Evolutionary conservation across 2,329 filamentous ascomycete species (phyloP).

Genomic region (Neurospora crassa): DNA sequence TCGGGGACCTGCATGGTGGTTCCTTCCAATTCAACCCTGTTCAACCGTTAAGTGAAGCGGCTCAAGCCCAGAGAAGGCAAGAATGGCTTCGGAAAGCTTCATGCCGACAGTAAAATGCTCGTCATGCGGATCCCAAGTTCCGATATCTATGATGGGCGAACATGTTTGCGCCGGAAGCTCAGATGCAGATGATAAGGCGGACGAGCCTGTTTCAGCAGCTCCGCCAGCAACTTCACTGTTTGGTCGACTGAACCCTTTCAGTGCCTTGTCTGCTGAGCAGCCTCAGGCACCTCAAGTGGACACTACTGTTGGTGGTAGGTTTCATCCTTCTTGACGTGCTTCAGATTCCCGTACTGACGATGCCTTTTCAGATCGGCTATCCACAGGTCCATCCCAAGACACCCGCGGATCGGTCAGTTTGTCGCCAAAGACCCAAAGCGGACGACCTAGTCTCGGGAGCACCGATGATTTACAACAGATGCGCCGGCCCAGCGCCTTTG

Average conservation of each 20-base stretch:
- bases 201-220: constrained; percentile 22
- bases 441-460: constrained; percentile 31
- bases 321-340: background rate
- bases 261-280: constrained; percentile 22
- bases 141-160: constrained; percentile 79
- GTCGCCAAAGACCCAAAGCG: constrained; percentile 52
- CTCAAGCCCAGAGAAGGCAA: constrained; percentile 32
- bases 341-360: constrained; percentile 22
- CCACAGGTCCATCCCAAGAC: constrained; percentile 44
- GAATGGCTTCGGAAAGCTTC: constrained; percentile 49
- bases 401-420: constrained; percentile 53
- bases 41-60: constrained; percentile 5
- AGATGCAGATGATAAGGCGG: constrained; percentile 36
- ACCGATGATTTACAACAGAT: constrained; percentile 34
- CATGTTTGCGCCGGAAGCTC: constrained; percentile 54
- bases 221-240: constrained; percentile 26
- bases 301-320: constrained; percentile 43
- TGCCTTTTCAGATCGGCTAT: constrained; percentile 39
- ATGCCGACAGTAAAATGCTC: constrained; percentile 85
- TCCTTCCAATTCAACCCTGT: background rate
- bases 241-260: constrained; percentile 29
- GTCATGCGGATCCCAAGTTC: constrained; percentile 64
- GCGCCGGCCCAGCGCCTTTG: constrained; percentile 24
- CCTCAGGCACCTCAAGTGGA: constrained; percentile 38
- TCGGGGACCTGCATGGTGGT: constrained; percentile 7